Conservation (phyloP, 129 eudicot species). For the Ambrosia trifida region DNA sequence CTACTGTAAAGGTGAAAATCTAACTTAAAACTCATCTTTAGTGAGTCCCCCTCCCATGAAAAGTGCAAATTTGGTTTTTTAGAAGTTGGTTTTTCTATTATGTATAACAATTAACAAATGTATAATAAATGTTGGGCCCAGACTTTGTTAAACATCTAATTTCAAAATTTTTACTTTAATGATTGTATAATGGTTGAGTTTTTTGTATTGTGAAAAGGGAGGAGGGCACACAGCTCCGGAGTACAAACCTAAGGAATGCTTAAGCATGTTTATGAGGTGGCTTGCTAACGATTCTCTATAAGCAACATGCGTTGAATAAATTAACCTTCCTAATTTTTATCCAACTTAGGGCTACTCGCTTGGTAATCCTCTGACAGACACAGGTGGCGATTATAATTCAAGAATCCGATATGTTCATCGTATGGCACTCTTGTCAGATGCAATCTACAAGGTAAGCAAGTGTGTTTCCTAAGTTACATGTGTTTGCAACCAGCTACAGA, state of each 20-base stretch:
- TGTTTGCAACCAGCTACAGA: slow-evolving; percentile 22
- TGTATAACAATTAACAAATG: no score
- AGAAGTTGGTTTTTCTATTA: no score
- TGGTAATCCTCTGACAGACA: slow-evolving; percentile 26
- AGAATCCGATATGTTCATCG: slow-evolving; percentile 19
- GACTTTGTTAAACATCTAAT: neutral
- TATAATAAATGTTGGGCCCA: no score
- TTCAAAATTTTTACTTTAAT: neutral
- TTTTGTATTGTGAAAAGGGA: slow-evolving; percentile 22
- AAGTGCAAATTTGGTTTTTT: no score
- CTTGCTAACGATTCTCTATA: no score
- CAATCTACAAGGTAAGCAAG: slow-evolving; percentile 25
- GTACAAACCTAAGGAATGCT: slow-evolving; percentile 27
- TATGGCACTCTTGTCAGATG: slow-evolving; percentile 27
- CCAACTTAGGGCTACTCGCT: slow-evolving; percentile 20
- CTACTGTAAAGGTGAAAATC: slow-evolving; percentile 8
- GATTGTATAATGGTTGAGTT: neutral
- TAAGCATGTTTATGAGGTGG: slow-evolving; percentile 15
- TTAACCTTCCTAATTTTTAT: neutral
- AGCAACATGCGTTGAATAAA: no score
- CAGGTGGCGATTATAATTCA: slow-evolving; percentile 8
- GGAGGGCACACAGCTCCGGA: slow-evolving; percentile 30
- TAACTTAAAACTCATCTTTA: neutral
- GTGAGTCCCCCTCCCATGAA: no score
- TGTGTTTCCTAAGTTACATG: neutral